phyloP scores from a whole-genome alignment of 2,329 filamentous ascomycete genomes.

The Aspergillus melleus region DNA sequence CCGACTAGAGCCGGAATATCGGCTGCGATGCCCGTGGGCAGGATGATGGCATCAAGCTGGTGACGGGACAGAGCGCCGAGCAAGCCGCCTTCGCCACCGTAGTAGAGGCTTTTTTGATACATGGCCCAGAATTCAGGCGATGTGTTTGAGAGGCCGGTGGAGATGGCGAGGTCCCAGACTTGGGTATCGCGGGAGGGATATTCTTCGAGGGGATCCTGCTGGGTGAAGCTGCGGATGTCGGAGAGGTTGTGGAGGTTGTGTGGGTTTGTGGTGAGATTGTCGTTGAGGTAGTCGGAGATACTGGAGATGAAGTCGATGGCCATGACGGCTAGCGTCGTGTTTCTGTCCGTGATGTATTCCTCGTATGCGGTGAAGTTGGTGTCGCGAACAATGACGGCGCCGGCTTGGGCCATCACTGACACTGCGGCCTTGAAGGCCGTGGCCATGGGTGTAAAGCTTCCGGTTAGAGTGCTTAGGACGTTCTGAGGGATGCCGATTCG shows the following conservation, averaged over 20 bases:
- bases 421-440: constrained; percentile 59
- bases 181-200: constrained; percentile 62
- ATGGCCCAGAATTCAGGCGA: constrained; percentile 57
- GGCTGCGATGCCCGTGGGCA: constrained; percentile 55
- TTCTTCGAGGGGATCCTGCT: constrained; percentile 53
- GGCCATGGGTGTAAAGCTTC: constrained; percentile 44
- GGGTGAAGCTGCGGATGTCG: constrained; percentile 58
- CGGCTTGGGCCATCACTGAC: constrained; percentile 53
- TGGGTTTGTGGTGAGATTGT: constrained; percentile 58
- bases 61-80: constrained; percentile 59
- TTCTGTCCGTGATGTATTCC: constrained; percentile 37
- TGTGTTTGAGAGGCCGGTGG: constrained; percentile 57
- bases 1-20: constrained; percentile 58
- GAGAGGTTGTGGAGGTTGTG: constrained; percentile 53
- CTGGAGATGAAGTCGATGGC: constrained; percentile 58
- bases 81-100: constrained; percentile 61
- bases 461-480: constrained; percentile 45
- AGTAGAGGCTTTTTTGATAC: constrained; percentile 55
- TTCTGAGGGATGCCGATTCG: constrained; percentile 67
- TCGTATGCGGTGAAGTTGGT: constrained; percentile 59
- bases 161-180: constrained; percentile 56
- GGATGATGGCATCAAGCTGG: constrained; percentile 61
- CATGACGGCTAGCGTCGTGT: constrained; percentile 46
- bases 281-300: constrained; percentile 58
- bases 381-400: constrained; percentile 61